A percentile compares a stretch with the other conserved stretches of the same genome.
Conservation (phyloP, 345 rosid genomes). For the Nasturtium officinale region DNA sequence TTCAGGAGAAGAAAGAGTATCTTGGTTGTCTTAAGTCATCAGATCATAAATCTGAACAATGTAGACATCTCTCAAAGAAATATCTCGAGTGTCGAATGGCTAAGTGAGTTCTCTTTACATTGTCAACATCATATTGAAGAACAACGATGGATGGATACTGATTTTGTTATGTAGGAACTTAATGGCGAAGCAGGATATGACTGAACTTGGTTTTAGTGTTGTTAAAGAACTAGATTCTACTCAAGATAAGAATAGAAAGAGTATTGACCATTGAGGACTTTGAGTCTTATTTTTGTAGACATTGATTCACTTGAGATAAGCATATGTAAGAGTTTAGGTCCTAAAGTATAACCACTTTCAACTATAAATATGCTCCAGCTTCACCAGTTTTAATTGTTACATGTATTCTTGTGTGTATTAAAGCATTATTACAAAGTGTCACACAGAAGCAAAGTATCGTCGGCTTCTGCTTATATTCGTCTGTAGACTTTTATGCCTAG, state of each 20-base stretch:
- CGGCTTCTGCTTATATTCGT: not conserved
- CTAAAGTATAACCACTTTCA: not conserved
- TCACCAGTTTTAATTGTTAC: slow-evolving; percentile 8
- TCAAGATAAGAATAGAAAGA: slow-evolving; percentile 22
- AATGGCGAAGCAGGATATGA: slow-evolving; percentile 91
- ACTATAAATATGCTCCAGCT: not conserved
- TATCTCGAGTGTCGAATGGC: slow-evolving; percentile 93
- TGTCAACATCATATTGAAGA: not conserved
- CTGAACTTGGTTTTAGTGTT: slow-evolving; percentile 77
- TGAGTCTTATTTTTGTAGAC: slow-evolving; percentile 4
- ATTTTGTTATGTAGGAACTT: slow-evolving; percentile 64
- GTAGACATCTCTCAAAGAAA: slow-evolving; percentile 71
- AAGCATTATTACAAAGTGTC: slow-evolving; percentile 2
- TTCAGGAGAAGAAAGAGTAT: slow-evolving; percentile 91
- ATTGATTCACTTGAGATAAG: slow-evolving; percentile 5
- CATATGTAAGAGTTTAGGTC: not conserved
- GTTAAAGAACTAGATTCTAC: slow-evolving; percentile 45
- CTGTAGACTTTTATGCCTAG: not conserved
- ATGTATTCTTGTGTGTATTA: not conserved
- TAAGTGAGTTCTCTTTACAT: slow-evolving; percentile 56
- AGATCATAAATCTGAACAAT: slow-evolving; percentile 73
- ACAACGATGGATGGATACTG: not conserved
- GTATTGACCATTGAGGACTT: slow-evolving; percentile 28
- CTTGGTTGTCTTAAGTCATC: slow-evolving; percentile 79
- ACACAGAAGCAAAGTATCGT: not conserved